A percentile compares a stretch with the other conserved stretches of the same genome.
These are phyloP conservation scores for Clonostachys byssicola DNA, from an alignment of 2,329 filamentous ascomycete species.

Conservation along the genomic window DNA sequence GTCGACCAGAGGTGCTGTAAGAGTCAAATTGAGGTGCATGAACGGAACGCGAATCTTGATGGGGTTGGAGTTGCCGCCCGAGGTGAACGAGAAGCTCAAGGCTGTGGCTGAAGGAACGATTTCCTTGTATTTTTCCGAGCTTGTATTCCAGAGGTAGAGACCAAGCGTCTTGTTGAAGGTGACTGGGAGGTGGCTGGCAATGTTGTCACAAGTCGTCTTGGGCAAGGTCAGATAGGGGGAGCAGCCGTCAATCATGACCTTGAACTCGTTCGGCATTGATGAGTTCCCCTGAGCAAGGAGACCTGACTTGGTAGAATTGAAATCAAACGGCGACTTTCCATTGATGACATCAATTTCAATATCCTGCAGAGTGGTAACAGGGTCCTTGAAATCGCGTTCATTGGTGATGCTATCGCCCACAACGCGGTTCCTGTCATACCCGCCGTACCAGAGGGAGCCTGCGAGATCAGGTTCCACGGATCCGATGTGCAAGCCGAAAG, in stretches of 20 bases:
- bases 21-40: slow-evolving; percentile 27
- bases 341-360: slow-evolving; percentile 30
- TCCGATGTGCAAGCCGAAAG: slow-evolving; percentile 35
- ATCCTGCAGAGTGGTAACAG: slow-evolving; percentile 24
- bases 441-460: slow-evolving; percentile 31
- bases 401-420: slow-evolving; percentile 20
- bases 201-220: slow-evolving; percentile 30
- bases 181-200: slow-evolving; percentile 28
- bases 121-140: slow-evolving; percentile 20
- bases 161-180: slow-evolving; percentile 24
- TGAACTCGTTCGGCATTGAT: slow-evolving; percentile 15
- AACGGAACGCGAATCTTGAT: slow-evolving; percentile 14
- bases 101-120: slow-evolving; percentile 33
- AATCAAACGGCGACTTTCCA: slow-evolving; percentile 31
- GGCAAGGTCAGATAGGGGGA: slow-evolving; percentile 35
- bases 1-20: slow-evolving; percentile 25
- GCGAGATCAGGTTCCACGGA: slow-evolving; percentile 20
- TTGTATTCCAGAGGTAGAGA: slow-evolving; percentile 34
- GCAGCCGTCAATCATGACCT: slow-evolving; percentile 23
- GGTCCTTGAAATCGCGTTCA: slow-evolving; percentile 9
- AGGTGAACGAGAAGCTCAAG: slow-evolving; percentile 31
- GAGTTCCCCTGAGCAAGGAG: slow-evolving; percentile 18
- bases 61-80: slow-evolving; percentile 15
- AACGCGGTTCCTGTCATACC: slow-evolving; percentile 33
- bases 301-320: slow-evolving; percentile 12